phyloP scores from a whole-genome alignment of 2,329 filamentous ascomycete genomes.

The Aplosporella prunicola region DNA sequence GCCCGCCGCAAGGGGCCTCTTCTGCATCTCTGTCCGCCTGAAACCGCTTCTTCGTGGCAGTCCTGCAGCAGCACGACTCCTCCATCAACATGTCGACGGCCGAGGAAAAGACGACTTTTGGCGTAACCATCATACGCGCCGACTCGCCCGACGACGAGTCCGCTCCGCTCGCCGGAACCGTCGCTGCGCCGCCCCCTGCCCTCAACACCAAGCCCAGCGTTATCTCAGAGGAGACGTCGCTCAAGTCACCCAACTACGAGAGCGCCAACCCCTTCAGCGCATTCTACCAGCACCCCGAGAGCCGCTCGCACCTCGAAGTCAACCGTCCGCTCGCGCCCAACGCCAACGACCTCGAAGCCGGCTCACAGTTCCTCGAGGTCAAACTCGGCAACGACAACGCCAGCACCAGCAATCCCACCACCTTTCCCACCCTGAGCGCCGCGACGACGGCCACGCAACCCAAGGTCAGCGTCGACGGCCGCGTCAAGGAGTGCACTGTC shows the following conservation, averaged over 20 bases:
- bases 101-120: constrained; percentile 11
- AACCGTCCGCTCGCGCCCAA: background rate
- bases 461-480: constrained; percentile 33
- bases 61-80: too few species aligned
- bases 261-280: constrained; percentile 35
- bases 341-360: constrained; percentile 17
- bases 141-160: background rate
- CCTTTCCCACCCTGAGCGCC: constrained; percentile 21
- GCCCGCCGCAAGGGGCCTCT: too few species aligned
- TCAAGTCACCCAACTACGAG: constrained; percentile 16
- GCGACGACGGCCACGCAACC: constrained; percentile 31
- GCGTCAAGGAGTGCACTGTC: constrained; percentile 42
- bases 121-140: constrained; percentile 10
- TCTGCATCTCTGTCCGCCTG: too few species aligned
- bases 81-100: constrained; percentile 4
- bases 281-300: constrained; percentile 39
- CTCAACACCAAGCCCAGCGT: constrained; percentile 7
- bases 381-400: constrained; percentile 31
- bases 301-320: constrained; percentile 11
- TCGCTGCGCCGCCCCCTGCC: background rate
- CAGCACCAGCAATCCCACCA: constrained; percentile 33
- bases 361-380: constrained; percentile 23
- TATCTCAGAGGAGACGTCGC: background rate
- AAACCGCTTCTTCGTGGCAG: too few species aligned
- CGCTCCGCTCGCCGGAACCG: background rate